Evolutionary conservation across 1,284 basidiomycete species (phyloP).

Genomic region (Sporisorium graminicola): DNA sequence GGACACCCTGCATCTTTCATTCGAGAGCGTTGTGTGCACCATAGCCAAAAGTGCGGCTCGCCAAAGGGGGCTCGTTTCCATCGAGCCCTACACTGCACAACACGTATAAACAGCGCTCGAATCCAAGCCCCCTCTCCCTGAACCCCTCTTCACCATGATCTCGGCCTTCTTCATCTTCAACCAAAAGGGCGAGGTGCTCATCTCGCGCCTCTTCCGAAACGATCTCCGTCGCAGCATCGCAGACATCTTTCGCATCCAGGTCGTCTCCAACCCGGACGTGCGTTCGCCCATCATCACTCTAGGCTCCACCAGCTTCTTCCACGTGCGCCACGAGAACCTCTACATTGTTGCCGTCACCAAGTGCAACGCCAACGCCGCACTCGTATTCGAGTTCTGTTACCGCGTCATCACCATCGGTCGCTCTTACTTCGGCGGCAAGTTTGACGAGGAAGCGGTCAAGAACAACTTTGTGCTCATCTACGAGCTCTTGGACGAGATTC

Average conservation of each 20-base stretch:
- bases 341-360: conserved; percentile 95
- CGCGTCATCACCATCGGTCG: conserved; percentile 92
- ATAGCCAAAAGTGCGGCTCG: not conserved
- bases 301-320: conserved; percentile 96
- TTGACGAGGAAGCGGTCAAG: conserved; percentile 95
- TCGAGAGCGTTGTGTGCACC: not conserved
- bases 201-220: conserved; percentile 65
- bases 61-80: not conserved
- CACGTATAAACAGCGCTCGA: conserved; percentile 10
- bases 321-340: conserved; percentile 92
- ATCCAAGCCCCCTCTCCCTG: not conserved
- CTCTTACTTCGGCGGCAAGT: conserved; percentile 95
- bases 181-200: conserved; percentile 85
- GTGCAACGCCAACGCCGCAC: conserved; percentile 96
- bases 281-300: conserved; percentile 97
- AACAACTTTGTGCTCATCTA: conserved; percentile 82
- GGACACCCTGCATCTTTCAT: not conserved
- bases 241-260: conserved; percentile 77
- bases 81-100: not conserved
- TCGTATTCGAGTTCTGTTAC: conserved; percentile 98
- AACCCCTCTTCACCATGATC: conserved; percentile 33
- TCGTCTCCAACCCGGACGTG: conserved; percentile 95
- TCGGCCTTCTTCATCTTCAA: conserved; percentile 98
- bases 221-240: conserved; percentile 65
- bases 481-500: conserved; percentile 76